phyloP scores from a whole-genome alignment of 345 rosid genomes.

The Mallotus nudiflorus region DNA sequence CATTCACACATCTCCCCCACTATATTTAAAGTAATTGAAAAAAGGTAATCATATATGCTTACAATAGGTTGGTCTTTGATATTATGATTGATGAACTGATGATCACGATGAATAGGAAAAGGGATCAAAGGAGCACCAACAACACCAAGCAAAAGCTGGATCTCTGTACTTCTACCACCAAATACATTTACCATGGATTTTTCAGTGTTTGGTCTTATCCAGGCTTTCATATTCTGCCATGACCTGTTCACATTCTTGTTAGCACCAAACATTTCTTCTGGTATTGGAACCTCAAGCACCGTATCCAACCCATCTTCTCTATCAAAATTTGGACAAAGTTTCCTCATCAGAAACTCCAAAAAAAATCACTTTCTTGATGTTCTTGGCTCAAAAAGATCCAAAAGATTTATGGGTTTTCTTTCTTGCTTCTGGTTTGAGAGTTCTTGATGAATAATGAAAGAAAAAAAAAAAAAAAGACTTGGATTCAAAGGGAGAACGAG shows the following conservation, averaged over 20 bases:
- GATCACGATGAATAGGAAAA: constrained; percentile 50
- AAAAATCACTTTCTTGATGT: background rate
- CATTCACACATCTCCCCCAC: no score
- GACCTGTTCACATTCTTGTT: constrained; percentile 36
- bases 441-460: background rate
- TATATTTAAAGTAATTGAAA: no score
- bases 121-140: constrained; percentile 94
- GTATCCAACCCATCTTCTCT: constrained; percentile 91
- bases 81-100: constrained; percentile 35
- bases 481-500: constrained; percentile 26
- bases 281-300: constrained; percentile 93
- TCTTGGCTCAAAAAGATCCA: no score
- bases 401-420: no score
- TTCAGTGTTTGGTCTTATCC: constrained; percentile 51
- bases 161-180: constrained; percentile 69
- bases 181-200: constrained; percentile 40
- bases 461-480: constrained; percentile 6
- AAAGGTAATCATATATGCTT: constrained; percentile 29
- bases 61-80: constrained; percentile 70
- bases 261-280: constrained; percentile 73
- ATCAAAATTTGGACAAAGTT: constrained; percentile 82
- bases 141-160: constrained; percentile 93
- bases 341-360: constrained; percentile 57
- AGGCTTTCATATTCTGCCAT: constrained; percentile 84
- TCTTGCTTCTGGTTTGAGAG: background rate